These are phyloP conservation scores for Hamamelis virginiana DNA, from an alignment of 164 flowering plant genomes.

Conservation along the genomic window DNA sequence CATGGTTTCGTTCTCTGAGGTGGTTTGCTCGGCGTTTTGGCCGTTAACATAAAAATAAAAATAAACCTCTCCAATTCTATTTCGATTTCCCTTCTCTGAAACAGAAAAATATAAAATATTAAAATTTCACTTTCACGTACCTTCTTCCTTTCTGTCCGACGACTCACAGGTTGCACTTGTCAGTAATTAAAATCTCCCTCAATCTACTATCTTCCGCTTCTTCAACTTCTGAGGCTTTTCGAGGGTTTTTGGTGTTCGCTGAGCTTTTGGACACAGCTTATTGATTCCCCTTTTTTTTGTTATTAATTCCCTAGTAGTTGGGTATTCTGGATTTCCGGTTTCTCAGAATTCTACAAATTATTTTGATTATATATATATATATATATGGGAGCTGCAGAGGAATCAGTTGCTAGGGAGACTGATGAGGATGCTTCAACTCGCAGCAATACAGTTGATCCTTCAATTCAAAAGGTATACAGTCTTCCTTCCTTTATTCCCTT, in stretches of 20 bases:
- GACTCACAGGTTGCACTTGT: not conserved
- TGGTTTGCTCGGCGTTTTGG: no score
- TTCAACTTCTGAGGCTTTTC: not conserved
- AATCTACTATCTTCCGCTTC: not conserved
- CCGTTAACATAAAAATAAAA: no score
- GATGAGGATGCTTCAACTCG: slow-evolving; percentile 1
- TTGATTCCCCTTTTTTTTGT: not conserved
- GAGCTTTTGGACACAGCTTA: no score
- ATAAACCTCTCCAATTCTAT: no score
- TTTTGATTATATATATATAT: no score
- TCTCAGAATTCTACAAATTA: slow-evolving; percentile 4
- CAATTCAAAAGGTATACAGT: slow-evolving; percentile 22
- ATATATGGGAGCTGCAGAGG: slow-evolving; percentile 28
- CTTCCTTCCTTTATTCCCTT: not conserved
- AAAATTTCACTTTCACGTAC: no score
- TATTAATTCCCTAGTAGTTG: not conserved
- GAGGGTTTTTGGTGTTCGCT: not conserved
- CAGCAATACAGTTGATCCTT: slow-evolving; percentile 15
- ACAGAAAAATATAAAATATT: no score
- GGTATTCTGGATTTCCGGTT: slow-evolving; percentile 4
- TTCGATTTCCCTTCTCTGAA: no score
- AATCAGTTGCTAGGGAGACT: slow-evolving; percentile 2
- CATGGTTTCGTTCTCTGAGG: no score
- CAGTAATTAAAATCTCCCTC: not conserved
- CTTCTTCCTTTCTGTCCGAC: no score